Evolutionary conservation across 495 filamentous ascomycete genomes (phyloP).

Genomic region (Penicillium roqueforti): DNA sequence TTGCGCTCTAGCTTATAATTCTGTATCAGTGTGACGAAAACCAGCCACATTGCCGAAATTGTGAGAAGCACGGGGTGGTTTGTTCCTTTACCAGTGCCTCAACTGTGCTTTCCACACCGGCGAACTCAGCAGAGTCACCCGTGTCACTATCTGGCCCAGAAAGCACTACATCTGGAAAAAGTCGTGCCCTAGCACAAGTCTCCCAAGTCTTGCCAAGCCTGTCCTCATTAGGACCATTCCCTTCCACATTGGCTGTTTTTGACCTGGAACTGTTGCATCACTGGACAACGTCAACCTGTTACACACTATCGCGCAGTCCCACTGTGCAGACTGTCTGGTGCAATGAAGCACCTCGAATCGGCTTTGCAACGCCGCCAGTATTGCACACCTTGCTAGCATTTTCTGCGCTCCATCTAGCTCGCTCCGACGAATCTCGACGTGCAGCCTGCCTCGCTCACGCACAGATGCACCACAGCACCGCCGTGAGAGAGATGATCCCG

Average conservation of each 20-base stretch:
- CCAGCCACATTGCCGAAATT: constrained; percentile 9
- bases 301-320: constrained; percentile 30
- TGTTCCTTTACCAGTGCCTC: constrained; percentile 6
- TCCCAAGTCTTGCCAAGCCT: background rate
- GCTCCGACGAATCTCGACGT: constrained; percentile 18
- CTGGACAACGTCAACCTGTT: constrained; percentile 34
- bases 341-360: constrained; percentile 26
- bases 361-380: constrained; percentile 29
- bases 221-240: background rate
- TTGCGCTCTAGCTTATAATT: background rate
- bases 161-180: background rate
- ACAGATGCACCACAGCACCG: constrained; percentile 31
- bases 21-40: constrained; percentile 6
- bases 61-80: constrained; percentile 11
- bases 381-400: constrained; percentile 34
- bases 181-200: background rate
- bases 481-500: constrained; percentile 25
- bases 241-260: constrained; percentile 2
- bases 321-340: constrained; percentile 33
- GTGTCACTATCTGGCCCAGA: constrained; percentile 1
- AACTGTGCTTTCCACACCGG: background rate
- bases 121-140: background rate
- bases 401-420: constrained; percentile 35
- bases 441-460: constrained; percentile 24
- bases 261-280: constrained; percentile 38